Evolutionary conservation across 768 basidiomycete species (phyloP), one percentile per base, ranked within the genome.

Genomic region (Boletus subcaerulescens): DNA sequence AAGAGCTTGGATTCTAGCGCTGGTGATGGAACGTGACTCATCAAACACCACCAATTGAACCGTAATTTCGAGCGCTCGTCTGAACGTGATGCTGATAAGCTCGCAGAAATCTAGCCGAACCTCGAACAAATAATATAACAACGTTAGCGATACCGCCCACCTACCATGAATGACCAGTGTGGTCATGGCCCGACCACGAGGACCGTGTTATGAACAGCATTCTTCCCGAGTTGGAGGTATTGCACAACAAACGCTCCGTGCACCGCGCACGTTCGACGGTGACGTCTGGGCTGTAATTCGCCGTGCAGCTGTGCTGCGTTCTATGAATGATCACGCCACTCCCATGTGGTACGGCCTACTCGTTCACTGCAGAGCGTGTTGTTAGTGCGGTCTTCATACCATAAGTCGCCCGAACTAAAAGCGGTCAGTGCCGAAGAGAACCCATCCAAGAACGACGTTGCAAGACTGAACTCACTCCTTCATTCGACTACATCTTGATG

Each of bases 341-440:
- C 42, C 8, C 26, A 15, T 22, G 8, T 8, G 14, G 15, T 14
- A 22, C 6, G 13, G 18, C 41, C 42, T 24, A 12, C 36, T 29
- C 26, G 29, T 42, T 56, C 22, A 38, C 29, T 8, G 38, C 32
- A 18, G 32, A 45, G 10, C 39, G 24, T 54, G 60, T 26, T 22
- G 36, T 59, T 57, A 66, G 17, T 36, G 57, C 54, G 57, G 62
- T 45, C 4, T 33, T 52, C 26, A 4, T 22, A 15, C n/a, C 36
- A 20, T 15, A 8, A 22, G 17, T 3, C n/a, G 18, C 22, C 44
- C 41, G 47, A 42, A 39, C 52, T 60, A 60, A 47, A 60, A 63
- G 54, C 54, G 49, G 44, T 20, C 32, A 53, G n/a, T n/a, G 31
- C 42, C 24, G 48, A 53, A 29, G 40, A 10, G 12, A 26, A 45